Evolutionary conservation across 208 protist species (phyloP), one percentile per base, ranked within the genome.

Genomic region (Phytomonas sp.): DNA sequence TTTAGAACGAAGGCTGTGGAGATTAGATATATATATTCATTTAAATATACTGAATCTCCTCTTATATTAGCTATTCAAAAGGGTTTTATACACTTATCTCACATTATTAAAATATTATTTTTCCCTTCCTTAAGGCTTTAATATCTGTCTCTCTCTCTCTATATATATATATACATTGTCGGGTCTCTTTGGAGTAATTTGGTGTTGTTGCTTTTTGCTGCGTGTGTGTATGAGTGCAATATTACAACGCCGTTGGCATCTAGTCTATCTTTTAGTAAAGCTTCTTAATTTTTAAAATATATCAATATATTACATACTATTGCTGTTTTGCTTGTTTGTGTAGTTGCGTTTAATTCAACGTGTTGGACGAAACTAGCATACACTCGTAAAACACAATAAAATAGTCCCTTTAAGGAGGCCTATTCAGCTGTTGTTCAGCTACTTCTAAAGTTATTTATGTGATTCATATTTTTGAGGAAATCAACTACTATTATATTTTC

Each of bases 211-310:
- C 65, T 59, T n/a, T 61, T 70, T 33, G 43, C 20, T 71, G 30
- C 68, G 20, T 76, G 37, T 79, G 29, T 68, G 36, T 75, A 71
- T 76, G 68, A 29, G 30, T n/a, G 31, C 33, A 51, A 40, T 66
- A 75, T 75, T 66, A 56, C 60, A 63, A 40, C 46, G 20, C 9
- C 17, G 20, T 17, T 56, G 46, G 6, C 46, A n/a, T 77, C 68
- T 73, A 62, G 34, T 68, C 61, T 74, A 67, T 69, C 36, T 65
- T 78, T 28, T 68, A 51, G 32, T 67, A 36, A 59, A 37, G 46
- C 46, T 56, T 26, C 28, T 65, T 70, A 6, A 15, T 17, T 59
- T 43, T 9, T 53, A 33, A 20, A 29, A 56, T 63, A 36, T 46
- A 76, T 61, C 15, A 36, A 43, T 75, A 63, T 51, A 68, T 60